Percentiles rank a stretch among this genome's conserved stretches.
phyloP scores from a whole-genome alignment of 2,329 filamentous ascomycete species.

The Coleophoma cylindrospora region DNA sequence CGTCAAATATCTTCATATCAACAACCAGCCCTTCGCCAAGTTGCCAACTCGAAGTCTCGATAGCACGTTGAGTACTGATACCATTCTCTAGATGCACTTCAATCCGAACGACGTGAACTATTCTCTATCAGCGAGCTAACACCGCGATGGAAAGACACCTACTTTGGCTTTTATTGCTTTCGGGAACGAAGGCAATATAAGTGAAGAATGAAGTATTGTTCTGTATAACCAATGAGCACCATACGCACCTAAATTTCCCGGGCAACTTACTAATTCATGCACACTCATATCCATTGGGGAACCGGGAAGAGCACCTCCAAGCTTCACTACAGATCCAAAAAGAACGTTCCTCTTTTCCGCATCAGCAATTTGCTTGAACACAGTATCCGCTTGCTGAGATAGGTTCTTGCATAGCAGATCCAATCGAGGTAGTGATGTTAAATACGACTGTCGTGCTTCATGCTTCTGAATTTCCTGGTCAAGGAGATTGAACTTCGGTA shows the following conservation, averaged over 20 bases:
- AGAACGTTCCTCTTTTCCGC: conserved; percentile 64
- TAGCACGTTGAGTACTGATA: conserved; percentile 19
- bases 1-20: conserved; percentile 25
- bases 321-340: conserved; percentile 46
- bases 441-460: conserved; percentile 26
- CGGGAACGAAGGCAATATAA: conserved; percentile 20
- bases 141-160: conserved; percentile 8
- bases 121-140: not conserved
- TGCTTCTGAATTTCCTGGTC: conserved; percentile 23
- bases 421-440: conserved; percentile 53
- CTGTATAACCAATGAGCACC: conserved; percentile 4
- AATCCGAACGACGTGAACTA: conserved; percentile 23
- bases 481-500: conserved; percentile 42
- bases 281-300: conserved; percentile 22
- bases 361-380: conserved; percentile 66
- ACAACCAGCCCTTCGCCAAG: conserved; percentile 23
- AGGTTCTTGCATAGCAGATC: conserved; percentile 59
- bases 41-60: conserved; percentile 14
- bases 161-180: conserved; percentile 14
- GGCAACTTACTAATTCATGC: conserved; percentile 12
- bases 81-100: conserved; percentile 22
- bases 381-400: conserved; percentile 47
- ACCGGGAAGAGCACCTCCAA: conserved; percentile 12
- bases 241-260: not conserved
- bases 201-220: conserved; percentile 7